phyloP scores from a whole-genome alignment of 495 filamentous ascomycete species.

The Penicillium cosmopolitanum region DNA sequence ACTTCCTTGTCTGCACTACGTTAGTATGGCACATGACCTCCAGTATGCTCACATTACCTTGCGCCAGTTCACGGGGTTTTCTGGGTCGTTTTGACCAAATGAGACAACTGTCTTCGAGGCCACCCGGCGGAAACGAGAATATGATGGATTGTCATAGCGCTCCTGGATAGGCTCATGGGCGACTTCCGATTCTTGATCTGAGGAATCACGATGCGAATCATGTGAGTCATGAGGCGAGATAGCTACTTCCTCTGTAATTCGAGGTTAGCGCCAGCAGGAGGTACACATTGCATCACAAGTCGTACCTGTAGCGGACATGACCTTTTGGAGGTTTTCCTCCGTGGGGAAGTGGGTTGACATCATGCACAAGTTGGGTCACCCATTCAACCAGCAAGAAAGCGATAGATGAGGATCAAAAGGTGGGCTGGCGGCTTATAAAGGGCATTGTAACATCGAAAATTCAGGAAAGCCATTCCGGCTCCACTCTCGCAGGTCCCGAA shows the following conservation, averaged over 20 bases:
- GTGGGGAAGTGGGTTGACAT: slow-evolving; percentile 26
- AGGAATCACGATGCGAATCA: slow-evolving; percentile 13
- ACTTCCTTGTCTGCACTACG: slow-evolving; percentile 52
- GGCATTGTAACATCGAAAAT: slow-evolving; percentile 10
- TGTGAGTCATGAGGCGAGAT: slow-evolving; percentile 23
- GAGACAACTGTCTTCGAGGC: slow-evolving; percentile 42
- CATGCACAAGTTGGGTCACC: neutral
- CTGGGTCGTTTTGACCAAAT: slow-evolving; percentile 60
- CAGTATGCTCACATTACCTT: slow-evolving; percentile 18
- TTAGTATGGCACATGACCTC: slow-evolving; percentile 10
- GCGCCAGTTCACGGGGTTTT: slow-evolving; percentile 69
- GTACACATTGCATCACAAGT: too few relatives aligned
- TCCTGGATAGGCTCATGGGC: slow-evolving; percentile 36
- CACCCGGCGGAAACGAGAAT: slow-evolving; percentile 33
- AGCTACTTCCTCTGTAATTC: slow-evolving; percentile 16
- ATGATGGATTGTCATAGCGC: slow-evolving; percentile 34
- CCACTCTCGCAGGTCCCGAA: slow-evolving; percentile 17
- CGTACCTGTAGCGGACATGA: slow-evolving; percentile 29
- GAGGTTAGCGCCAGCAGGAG: neutral
- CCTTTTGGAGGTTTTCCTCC: slow-evolving; percentile 31
- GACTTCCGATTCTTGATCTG: slow-evolving; percentile 27
- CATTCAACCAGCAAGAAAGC: slow-evolving; percentile 7
- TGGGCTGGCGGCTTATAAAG: slow-evolving; percentile 11
- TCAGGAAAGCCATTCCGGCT: slow-evolving; percentile 7
- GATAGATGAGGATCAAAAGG: slow-evolving; percentile 10